Evolutionary conservation across 2,329 filamentous ascomycete genomes (phyloP).

Genomic region (Hortaea werneckii): DNA sequence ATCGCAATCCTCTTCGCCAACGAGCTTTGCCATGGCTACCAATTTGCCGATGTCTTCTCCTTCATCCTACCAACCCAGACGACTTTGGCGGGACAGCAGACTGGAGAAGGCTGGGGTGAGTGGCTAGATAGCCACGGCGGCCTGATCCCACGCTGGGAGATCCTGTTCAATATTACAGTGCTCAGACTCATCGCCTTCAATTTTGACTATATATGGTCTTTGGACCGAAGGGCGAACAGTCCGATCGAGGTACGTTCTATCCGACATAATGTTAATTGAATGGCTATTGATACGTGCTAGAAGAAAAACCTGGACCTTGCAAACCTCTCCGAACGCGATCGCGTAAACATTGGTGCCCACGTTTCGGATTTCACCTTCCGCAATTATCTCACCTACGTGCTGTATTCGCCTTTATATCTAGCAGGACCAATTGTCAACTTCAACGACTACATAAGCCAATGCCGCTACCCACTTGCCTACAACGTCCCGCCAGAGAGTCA

Average conservation of each 20-base stretch:
- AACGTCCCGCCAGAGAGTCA: slow-evolving; percentile 47
- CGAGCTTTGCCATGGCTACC: slow-evolving; percentile 72
- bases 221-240: slow-evolving; percentile 53
- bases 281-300: slow-evolving; percentile 60
- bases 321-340: slow-evolving; percentile 78
- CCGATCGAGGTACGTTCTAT: slow-evolving; percentile 64
- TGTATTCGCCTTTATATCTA: slow-evolving; percentile 90
- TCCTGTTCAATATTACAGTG: slow-evolving; percentile 95
- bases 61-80: slow-evolving; percentile 37
- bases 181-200: slow-evolving; percentile 93
- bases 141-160: slow-evolving; percentile 82
- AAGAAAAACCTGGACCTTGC: slow-evolving; percentile 93
- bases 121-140: slow-evolving; percentile 73
- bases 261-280: too few relatives aligned
- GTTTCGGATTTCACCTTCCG: slow-evolving; percentile 63
- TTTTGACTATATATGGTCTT: slow-evolving; percentile 90
- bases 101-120: slow-evolving; percentile 46
- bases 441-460: slow-evolving; percentile 92
- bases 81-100: slow-evolving; percentile 24
- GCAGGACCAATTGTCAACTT: slow-evolving; percentile 91
- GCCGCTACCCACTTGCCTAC: slow-evolving; percentile 56
- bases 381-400: slow-evolving; percentile 79
- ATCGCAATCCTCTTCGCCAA: slow-evolving; percentile 79
- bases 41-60: slow-evolving; percentile 52
- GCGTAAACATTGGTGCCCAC: slow-evolving; percentile 65